Evolutionary conservation across 495 filamentous ascomycete species (phyloP), one percentile per base, ranked within the genome.

Genomic region (Neurospora cerealis): DNA sequence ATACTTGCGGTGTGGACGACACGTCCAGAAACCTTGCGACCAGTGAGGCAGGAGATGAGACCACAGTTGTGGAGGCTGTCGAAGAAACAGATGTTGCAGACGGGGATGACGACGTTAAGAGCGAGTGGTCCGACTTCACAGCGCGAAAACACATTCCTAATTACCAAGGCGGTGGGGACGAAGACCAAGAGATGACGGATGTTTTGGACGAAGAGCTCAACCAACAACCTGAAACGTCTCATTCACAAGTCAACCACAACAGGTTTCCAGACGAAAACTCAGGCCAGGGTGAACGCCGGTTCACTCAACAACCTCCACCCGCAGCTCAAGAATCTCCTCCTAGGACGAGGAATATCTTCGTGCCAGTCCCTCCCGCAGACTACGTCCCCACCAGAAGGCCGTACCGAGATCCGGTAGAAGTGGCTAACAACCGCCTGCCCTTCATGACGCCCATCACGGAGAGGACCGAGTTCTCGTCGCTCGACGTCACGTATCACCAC

Each of bases 371-470:
- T 69, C 94, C 94, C 5, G 93, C 96, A 78, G 92, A 95, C 78
- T 97, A 93, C 77, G 89, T 92, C 73, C 88, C 91, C 19, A 90
- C 93, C 11, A 91, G 84, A 39, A 86, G 89, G 9, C 91, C 91
- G 41, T 97, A 92, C 82, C 88, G 94, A 74, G 91, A 96, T 77
- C 88, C 92, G 75, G 86, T 85, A 2, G 87, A 93, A 76, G 85
- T 90, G 71, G 92, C 93, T 74, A 94, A 97, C 75, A 96, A 91
- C 79, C 90, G 94, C 70, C 85, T 98, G 9, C 96, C 95, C 42
- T 98, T 97, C 81, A 99, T 99, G 96, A 99, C 96, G 1, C 96
- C 96, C 15, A 99, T 99, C 74, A 93, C 95, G 8, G 96, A 99
- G 80, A 91, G 91, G 76, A 99, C 96, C 0, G 96, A 99, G 81